Evolutionary conservation across 495 filamentous ascomycete species (phyloP).

Genomic region (Lophiostoma macrostomum): DNA sequence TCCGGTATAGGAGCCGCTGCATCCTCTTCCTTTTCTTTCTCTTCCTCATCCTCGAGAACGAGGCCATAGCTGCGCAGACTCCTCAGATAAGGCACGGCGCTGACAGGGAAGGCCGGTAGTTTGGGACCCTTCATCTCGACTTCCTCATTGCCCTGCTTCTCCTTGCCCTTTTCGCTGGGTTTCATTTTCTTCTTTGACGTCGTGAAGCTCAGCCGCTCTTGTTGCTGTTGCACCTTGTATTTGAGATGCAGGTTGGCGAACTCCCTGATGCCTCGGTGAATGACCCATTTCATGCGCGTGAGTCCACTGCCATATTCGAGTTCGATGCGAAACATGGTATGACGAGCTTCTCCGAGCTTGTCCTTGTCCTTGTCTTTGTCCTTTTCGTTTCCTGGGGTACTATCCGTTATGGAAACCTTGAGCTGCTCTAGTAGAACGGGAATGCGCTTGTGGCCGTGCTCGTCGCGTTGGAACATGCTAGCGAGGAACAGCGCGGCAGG

Average conservation of each 20-base stretch:
- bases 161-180: constrained; percentile 34
- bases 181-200: constrained; percentile 35
- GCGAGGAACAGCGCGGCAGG: constrained; percentile 91
- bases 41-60: constrained; percentile 70
- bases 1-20: constrained; percentile 44
- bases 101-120: constrained; percentile 83
- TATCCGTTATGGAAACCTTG: constrained; percentile 82
- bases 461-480: constrained; percentile 95
- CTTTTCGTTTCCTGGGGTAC: constrained; percentile 49
- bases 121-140: constrained; percentile 57
- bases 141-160: constrained; percentile 4
- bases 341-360: constrained; percentile 67
- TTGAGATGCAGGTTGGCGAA: constrained; percentile 90
- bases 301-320: constrained; percentile 94
- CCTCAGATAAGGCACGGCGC: constrained; percentile 87
- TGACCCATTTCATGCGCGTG: constrained; percentile 96
- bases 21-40: constrained; percentile 63
- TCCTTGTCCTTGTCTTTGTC: constrained; percentile 37
- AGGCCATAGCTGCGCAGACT: constrained; percentile 63
- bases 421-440: constrained; percentile 94
- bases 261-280: constrained; percentile 79
- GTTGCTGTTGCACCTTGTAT: constrained; percentile 79
- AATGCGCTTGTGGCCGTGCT: constrained; percentile 91
- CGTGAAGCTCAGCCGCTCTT: constrained; percentile 65
- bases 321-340: constrained; percentile 85